Percentiles rank a stretch among this genome's conserved stretches.
phyloP scores from a whole-genome alignment of 2,329 filamentous ascomycete genomes.

The Tolypocladium ophioglossoides region DNA sequence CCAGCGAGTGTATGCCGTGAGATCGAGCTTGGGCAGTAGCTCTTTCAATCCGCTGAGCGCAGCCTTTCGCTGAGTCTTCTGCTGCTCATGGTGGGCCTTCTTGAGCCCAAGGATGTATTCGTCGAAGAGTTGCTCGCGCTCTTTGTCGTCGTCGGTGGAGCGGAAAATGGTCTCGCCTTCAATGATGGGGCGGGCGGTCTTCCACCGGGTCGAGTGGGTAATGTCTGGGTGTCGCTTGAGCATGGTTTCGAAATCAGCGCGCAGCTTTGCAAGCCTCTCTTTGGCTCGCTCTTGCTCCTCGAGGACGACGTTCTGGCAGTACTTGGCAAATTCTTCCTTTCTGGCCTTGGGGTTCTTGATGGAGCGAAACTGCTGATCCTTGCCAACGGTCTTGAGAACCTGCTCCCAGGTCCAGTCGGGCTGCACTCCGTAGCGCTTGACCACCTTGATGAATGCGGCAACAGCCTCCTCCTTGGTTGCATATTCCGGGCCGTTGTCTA shows the following conservation, averaged over 20 bases:
- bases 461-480: conserved; percentile 78
- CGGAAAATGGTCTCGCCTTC: conserved; percentile 94
- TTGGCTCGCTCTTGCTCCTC: conserved; percentile 94
- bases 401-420: conserved; percentile 92
- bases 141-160: conserved; percentile 76
- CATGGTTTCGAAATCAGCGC: conserved; percentile 92
- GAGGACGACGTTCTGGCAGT: conserved; percentile 75
- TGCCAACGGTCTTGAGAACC: conserved; percentile 73
- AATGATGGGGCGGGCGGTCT: conserved; percentile 86
- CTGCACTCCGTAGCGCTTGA: conserved; percentile 76
- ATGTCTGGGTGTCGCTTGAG: conserved; percentile 94
- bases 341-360: conserved; percentile 88
- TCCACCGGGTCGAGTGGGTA: conserved; percentile 94
- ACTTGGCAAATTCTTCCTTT: conserved; percentile 88
- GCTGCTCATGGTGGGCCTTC: conserved; percentile 66
- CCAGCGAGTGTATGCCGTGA: conserved; percentile 94
- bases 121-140: conserved; percentile 82
- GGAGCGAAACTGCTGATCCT: conserved; percentile 85
- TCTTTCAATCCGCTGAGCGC: conserved; percentile 77
- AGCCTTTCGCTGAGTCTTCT: conserved; percentile 60
- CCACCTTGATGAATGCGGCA: conserved; percentile 81
- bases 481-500: conserved; percentile 67
- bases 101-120: conserved; percentile 84
- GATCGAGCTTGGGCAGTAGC: conserved; percentile 66
- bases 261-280: conserved; percentile 83